Base-by-base conservation (phyloP, 148 eudicot species). In the Arbutus unedo region DNA sequence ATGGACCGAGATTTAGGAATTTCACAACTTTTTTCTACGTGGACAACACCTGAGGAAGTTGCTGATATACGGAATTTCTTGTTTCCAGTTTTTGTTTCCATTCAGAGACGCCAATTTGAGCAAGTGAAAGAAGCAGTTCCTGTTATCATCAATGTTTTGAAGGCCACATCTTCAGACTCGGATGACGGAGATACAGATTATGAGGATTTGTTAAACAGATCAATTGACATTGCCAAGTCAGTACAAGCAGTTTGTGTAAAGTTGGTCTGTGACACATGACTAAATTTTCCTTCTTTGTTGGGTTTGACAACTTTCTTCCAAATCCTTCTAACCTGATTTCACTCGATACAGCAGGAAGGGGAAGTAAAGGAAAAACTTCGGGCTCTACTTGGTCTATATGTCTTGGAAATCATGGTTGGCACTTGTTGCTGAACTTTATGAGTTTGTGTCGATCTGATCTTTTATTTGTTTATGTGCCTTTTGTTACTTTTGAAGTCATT, bases 31-130 rank as follows among this genome's bases (percentile, higher is more conserved):
- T 60, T 71, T 38, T 11, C 13, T 11, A 21, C 60, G 62, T 44
- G 31, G 62, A 18, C 53, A 21, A 18, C 53, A 44, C 31, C 78
- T 56, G n/a, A 70, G 55, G 4, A 66, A 53, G 74, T 71, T 25
- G 23, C 41, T 43, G 31, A 64, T 41, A 11, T 74, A 0, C 51
- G 49, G 71, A 6, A 81, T 80, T 77, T 68, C 53, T 81, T 66
- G 79, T 86, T 84, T 84, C 64, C 92, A 94, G 99, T 86, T 66
- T 77, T 94, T 54, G 74, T 87, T 47, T 81, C 87, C 68, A 90
- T 94, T 43, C 87, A 80, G 88, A 93, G 99, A 82, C 91, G 93
- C 73, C 96, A 89, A 44, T 89, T 91, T 92, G 92, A 92, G 90
- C 94, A 91, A 80, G 88, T 92, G 31, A 94, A 91, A 89, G 91